phyloP scores from a whole-genome alignment of 208 protist genomes.

The Trichomonas vaginalis region DNA sequence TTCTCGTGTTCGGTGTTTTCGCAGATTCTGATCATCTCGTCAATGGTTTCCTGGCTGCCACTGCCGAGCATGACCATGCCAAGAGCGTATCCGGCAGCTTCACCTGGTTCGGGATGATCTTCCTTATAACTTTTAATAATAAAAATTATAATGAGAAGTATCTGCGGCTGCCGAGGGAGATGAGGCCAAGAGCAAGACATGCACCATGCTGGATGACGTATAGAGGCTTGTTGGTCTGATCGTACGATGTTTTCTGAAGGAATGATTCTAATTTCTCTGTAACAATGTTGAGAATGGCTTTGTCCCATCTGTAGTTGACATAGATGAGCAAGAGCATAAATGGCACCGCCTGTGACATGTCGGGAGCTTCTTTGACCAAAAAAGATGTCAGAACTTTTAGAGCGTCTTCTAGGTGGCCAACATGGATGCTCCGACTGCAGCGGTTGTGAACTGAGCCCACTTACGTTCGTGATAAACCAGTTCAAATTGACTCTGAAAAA shows the following conservation, averaged over 20 bases:
- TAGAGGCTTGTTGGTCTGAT: background rate
- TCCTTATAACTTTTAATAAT: background rate
- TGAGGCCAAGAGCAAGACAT: background rate
- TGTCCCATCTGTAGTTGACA: background rate
- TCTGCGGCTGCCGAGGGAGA: background rate
- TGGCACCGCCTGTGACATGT: background rate
- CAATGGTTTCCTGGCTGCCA: background rate
- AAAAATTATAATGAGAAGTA: background rate
- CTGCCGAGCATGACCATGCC: conserved; percentile 5
- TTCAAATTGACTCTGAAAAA: background rate
- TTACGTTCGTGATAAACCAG: background rate
- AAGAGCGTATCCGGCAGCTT: background rate
- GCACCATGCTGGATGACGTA: background rate
- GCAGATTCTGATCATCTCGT: conserved; percentile 24
- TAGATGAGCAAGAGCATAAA: background rate
- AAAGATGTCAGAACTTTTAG: background rate
- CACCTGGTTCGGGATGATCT: background rate
- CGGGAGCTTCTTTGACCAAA: background rate
- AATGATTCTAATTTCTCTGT: conserved; percentile 52
- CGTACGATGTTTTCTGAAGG: background rate
- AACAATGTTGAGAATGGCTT: background rate
- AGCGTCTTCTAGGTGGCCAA: background rate
- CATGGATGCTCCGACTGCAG: background rate
- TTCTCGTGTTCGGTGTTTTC: conserved; percentile 97
- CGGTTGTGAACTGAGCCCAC: background rate